These are phyloP conservation scores for Cadophora luteo-olivacea DNA, from an alignment of 2,329 filamentous ascomycete genomes.

Conservation along the genomic window DNA sequence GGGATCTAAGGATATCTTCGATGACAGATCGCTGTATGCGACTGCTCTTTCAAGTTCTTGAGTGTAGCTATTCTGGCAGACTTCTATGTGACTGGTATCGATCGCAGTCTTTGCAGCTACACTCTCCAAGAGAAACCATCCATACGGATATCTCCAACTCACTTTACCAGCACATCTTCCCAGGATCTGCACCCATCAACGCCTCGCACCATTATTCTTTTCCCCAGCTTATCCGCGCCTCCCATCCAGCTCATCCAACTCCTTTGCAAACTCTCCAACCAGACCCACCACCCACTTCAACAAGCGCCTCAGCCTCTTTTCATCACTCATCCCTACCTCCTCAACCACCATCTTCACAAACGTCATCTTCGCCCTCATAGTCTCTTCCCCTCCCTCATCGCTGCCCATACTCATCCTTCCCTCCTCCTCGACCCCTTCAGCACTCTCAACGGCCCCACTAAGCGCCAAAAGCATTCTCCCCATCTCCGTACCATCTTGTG, in stretches of 20 bases:
- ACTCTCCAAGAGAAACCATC: too few relatives aligned
- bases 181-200: not conserved
- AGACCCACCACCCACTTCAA: slow-evolving; percentile 1
- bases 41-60: too few relatives aligned
- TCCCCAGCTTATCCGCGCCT: not conserved
- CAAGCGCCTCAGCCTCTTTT: not conserved
- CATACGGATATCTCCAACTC: too few relatives aligned
- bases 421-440: not conserved
- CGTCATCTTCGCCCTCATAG: slow-evolving; percentile 6
- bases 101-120: too few relatives aligned
- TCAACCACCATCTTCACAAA: slow-evolving; percentile 12
- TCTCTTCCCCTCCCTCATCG: not conserved
- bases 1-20: too few relatives aligned
- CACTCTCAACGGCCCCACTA: not conserved
- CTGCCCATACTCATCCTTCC: too few relatives aligned
- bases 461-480: not conserved
- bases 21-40: too few relatives aligned
- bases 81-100: too few relatives aligned
- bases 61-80: too few relatives aligned
- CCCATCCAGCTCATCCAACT: not conserved
- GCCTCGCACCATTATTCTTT: too few relatives aligned
- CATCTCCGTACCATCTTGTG: not conserved
- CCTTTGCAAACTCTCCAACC: not conserved
- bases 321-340: not conserved
- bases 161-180: too few relatives aligned